Percentiles rank a stretch among this genome's conserved stretches.
Conservation (phyloP, 768 basidiomycete species). For the Polyporus arcularius region DNA sequence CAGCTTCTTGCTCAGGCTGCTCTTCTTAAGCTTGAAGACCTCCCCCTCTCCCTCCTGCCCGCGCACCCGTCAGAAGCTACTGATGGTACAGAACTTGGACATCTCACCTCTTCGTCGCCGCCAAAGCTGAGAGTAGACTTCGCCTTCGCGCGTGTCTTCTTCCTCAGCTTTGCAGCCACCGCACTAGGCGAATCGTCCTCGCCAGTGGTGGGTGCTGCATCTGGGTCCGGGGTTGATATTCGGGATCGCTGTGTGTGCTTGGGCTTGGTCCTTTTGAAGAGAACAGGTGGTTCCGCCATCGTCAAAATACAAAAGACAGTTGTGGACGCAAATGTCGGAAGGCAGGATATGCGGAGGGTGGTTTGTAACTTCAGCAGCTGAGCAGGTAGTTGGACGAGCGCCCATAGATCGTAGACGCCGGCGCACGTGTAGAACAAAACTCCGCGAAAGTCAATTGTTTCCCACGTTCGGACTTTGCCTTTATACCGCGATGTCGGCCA, state of each 20-base stretch:
- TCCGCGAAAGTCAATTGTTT: conserved; percentile 22
- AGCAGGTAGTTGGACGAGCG: background rate
- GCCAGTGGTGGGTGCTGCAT: conserved; percentile 10
- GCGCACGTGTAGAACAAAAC: conserved; percentile 16
- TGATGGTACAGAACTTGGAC: conserved; percentile 2
- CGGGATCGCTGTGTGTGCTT: conserved; percentile 41
- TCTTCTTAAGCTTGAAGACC: conserved; percentile 80
- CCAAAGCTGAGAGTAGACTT: conserved; percentile 81
- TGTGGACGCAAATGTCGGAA: background rate
- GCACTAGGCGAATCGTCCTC: conserved; percentile 56
- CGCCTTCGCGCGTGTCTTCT: conserved; percentile 60
- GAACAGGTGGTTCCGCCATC: conserved; percentile 35
- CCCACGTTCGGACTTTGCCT: conserved; percentile 27
- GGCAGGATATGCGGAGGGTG: background rate
- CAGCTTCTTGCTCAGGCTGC: conserved; percentile 68
- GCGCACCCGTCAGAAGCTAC: conserved; percentile 30
- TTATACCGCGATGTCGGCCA: conserved; percentile 31
- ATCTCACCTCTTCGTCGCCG: conserved; percentile 59
- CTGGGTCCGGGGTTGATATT: conserved; percentile 35
- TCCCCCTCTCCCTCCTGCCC: conserved; percentile 59
- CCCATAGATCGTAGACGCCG: background rate
- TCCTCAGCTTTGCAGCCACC: conserved; percentile 68
- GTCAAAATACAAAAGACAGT: background rate
- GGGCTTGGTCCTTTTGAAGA: conserved; percentile 46
- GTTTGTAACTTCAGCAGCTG: background rate